Percentiles rank a stretch among this genome's conserved stretches.
Evolutionary conservation across 257 asterid genomes (phyloP).

Genomic region (Jaltomata sinuosa): DNA sequence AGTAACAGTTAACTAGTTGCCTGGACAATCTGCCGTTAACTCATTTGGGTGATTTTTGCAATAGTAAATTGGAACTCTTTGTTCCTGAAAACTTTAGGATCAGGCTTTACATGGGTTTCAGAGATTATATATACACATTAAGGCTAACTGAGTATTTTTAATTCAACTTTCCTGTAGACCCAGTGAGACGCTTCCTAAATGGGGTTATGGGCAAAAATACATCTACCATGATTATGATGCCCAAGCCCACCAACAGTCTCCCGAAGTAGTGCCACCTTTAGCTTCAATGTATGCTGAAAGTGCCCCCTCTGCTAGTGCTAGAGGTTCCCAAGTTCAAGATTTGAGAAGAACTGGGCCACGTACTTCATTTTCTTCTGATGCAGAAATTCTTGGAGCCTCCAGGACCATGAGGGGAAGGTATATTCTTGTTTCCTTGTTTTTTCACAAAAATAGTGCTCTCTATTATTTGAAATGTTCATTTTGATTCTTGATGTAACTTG

Average conservation of each 20-base stretch:
- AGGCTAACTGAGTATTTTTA: not conserved
- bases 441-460: not conserved
- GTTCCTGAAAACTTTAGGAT: not conserved
- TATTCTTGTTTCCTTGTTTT: not conserved
- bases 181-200: slow-evolving; percentile 27
- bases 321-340: slow-evolving; percentile 23
- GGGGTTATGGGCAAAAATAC: slow-evolving; percentile 25
- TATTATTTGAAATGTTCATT: not conserved
- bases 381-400: slow-evolving; percentile 20
- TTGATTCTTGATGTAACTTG: not conserved
- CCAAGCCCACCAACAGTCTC: slow-evolving; percentile 31
- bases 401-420: slow-evolving; percentile 31
- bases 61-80: not conserved
- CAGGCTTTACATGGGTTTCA: not conserved
- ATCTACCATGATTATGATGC: slow-evolving; percentile 23
- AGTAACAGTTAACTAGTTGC: not conserved
- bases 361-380: slow-evolving; percentile 27
- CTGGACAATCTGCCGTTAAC: not conserved
- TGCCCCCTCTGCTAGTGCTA: slow-evolving; percentile 13
- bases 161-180: slow-evolving; percentile 6
- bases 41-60: not conserved
- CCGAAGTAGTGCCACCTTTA: slow-evolving; percentile 20
- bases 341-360: slow-evolving; percentile 26
- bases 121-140: not conserved
- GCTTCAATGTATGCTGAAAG: slow-evolving; percentile 16